phyloP scores from a whole-genome alignment of 768 basidiomycete genomes.

The Xerocomellus intermedius region DNA sequence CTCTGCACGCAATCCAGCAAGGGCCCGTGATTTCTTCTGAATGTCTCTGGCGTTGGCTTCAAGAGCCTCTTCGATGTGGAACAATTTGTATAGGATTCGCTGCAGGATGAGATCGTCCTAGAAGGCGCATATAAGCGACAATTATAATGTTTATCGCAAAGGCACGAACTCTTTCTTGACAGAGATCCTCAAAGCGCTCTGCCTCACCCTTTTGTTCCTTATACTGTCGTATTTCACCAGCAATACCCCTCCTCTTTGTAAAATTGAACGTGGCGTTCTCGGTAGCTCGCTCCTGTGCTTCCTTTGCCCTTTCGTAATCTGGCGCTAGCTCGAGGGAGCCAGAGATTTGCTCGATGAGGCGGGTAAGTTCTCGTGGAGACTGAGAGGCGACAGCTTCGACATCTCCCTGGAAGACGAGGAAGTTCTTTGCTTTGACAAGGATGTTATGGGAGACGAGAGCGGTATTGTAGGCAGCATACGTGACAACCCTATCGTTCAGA shows the following conservation, averaged over 20 bases:
- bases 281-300: conserved; percentile 84
- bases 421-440: conserved; percentile 98
- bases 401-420: conserved; percentile 98
- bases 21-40: conserved; percentile 66
- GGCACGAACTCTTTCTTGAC: conserved; percentile 63
- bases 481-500: conserved; percentile 76
- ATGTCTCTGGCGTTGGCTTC: conserved; percentile 70
- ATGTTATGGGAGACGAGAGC: conserved; percentile 89
- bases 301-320: conserved; percentile 89
- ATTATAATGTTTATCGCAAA: neutral
- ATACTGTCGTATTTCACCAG: conserved; percentile 95
- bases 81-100: conserved; percentile 84
- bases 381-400: conserved; percentile 98
- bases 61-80: conserved; percentile 83
- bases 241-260: conserved; percentile 88
- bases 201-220: conserved; percentile 96
- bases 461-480: conserved; percentile 86
- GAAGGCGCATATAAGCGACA: conserved; percentile 6
- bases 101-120: conserved; percentile 82
- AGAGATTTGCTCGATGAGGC: conserved; percentile 92
- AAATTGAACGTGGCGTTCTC: conserved; percentile 96
- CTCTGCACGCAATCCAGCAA: conserved; percentile 65
- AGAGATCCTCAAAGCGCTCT: conserved; percentile 77
- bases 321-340: conserved; percentile 87
- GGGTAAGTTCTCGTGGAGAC: conserved; percentile 83